These are phyloP conservation scores for Candida sakaeoensis DNA, from an alignment of 805 yeast species.

Conservation along the genomic window DNA sequence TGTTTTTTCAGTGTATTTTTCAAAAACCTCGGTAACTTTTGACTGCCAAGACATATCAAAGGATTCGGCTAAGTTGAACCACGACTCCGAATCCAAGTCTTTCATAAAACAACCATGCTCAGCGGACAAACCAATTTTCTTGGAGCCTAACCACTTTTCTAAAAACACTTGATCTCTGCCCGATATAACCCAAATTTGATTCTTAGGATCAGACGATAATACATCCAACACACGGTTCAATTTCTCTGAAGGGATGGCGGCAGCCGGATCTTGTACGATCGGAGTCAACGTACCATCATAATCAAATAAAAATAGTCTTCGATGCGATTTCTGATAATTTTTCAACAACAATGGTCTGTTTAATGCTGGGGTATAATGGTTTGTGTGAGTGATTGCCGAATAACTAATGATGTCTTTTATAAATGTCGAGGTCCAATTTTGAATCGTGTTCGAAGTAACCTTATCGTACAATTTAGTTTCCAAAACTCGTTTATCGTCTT, in stretches of 20 bases:
- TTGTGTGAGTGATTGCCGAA: constrained; percentile 35
- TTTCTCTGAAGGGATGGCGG: constrained; percentile 88
- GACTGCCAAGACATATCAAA: constrained; percentile 93
- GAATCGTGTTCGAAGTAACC: constrained; percentile 70
- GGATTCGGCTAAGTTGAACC: constrained; percentile 82
- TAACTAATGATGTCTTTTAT: constrained; percentile 47
- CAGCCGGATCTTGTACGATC: constrained; percentile 95
- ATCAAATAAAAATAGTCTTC: constrained; percentile 84
- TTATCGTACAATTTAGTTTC: constrained; percentile 56
- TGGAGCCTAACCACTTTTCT: constrained; percentile 80
- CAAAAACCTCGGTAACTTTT: constrained; percentile 73
- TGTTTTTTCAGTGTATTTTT: constrained; percentile 75
- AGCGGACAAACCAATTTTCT: constrained; percentile 79
- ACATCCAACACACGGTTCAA: constrained; percentile 55
- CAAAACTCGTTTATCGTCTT: constrained; percentile 39
- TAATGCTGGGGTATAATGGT: constrained; percentile 65
- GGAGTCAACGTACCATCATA: constrained; percentile 98
- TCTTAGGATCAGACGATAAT: constrained; percentile 70
- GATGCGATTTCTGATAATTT: constrained; percentile 55
- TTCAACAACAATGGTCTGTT: constrained; percentile 64
- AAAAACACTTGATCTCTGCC: constrained; percentile 92
- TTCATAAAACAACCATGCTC: constrained; percentile 97
- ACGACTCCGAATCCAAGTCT: constrained; percentile 55
- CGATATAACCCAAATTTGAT: constrained; percentile 90
- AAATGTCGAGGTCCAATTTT: constrained; percentile 72